Percentiles rank a stretch among this genome's conserved stretches.
Conservation (phyloP, 805 yeast species). For the Wickerhamomyces queroliae region DNA sequence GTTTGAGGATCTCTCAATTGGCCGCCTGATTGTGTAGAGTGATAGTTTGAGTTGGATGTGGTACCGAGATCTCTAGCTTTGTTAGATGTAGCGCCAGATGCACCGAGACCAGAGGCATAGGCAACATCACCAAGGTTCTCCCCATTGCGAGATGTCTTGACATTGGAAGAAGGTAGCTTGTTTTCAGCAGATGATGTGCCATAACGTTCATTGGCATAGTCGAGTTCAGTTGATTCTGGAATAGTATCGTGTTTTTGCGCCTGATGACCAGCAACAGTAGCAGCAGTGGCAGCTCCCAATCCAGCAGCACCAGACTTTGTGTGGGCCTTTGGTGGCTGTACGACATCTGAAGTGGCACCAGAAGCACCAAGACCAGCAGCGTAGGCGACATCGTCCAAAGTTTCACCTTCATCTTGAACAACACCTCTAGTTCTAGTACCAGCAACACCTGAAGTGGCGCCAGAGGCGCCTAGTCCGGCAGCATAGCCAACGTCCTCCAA, state of each 20-base stretch:
- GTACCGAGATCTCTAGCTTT: not conserved
- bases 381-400: not conserved
- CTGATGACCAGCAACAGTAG: slow-evolving; percentile 1
- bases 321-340: not conserved
- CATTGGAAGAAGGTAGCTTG: too few species aligned
- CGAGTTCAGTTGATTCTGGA: not conserved
- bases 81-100: slow-evolving; percentile 1
- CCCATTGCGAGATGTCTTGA: too few species aligned
- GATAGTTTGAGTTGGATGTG: too few species aligned
- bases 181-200: not conserved
- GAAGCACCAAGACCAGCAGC: slow-evolving; percentile 1
- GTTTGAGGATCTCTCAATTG: not conserved
- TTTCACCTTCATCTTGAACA: not conserved
- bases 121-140: slow-evolving; percentile 1
- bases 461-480: slow-evolving; percentile 5
- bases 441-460: not conserved
- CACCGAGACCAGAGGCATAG: slow-evolving; percentile 2
- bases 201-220: not conserved
- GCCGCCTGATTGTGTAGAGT: too few species aligned
- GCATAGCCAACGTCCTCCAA: slow-evolving; percentile 12
- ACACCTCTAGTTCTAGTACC: slow-evolving; percentile 2
- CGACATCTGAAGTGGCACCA: not conserved
- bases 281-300: not conserved
- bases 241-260: not conserved
- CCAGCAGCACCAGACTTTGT: not conserved